A percentile compares a stretch with the other conserved stretches of the same genome.
Conservation (phyloP, 805 yeast species). For the Candida krabiensis region DNA sequence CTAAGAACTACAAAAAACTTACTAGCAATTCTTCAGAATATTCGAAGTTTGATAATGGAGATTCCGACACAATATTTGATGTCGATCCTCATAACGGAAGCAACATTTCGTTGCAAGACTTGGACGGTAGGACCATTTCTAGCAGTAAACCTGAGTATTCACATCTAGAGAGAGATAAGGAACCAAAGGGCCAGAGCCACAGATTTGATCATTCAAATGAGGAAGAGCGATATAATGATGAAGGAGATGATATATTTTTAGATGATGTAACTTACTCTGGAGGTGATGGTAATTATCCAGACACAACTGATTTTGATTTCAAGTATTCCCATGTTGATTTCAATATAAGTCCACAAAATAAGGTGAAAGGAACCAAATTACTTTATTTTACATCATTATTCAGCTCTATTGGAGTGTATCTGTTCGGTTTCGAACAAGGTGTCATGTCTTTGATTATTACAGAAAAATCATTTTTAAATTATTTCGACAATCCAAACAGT, state of each 20-base stretch:
- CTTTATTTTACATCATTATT: slow-evolving; percentile 28
- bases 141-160: slow-evolving; percentile 11
- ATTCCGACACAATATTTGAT: slow-evolving; percentile 13
- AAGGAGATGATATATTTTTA: slow-evolving; percentile 12
- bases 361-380: slow-evolving; percentile 24
- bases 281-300: not conserved
- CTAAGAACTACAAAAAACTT: slow-evolving; percentile 17
- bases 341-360: slow-evolving; percentile 13
- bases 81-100: slow-evolving; percentile 3
- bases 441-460: slow-evolving; percentile 85
- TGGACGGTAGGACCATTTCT: slow-evolving; percentile 4
- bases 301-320: slow-evolving; percentile 1
- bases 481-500: slow-evolving; percentile 69
- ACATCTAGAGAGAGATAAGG: slow-evolving; percentile 7
- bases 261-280: slow-evolving; percentile 1
- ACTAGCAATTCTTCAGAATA: slow-evolving; percentile 7
- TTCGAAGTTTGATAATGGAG: slow-evolving; percentile 12
- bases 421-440: slow-evolving; percentile 69
- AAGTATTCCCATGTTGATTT: slow-evolving; percentile 23
- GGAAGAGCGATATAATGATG: slow-evolving; percentile 1
- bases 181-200: not conserved
- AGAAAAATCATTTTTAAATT: slow-evolving; percentile 61
- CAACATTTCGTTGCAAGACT: slow-evolving; percentile 8
- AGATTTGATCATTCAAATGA: not conserved
- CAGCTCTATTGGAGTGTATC: slow-evolving; percentile 39